Percentiles rank a stretch among this genome's conserved stretches.
These are phyloP conservation scores for Hemileccinum rubropunctum DNA, from an alignment of 768 basidiomycete genomes.

Conservation along the genomic window DNA sequence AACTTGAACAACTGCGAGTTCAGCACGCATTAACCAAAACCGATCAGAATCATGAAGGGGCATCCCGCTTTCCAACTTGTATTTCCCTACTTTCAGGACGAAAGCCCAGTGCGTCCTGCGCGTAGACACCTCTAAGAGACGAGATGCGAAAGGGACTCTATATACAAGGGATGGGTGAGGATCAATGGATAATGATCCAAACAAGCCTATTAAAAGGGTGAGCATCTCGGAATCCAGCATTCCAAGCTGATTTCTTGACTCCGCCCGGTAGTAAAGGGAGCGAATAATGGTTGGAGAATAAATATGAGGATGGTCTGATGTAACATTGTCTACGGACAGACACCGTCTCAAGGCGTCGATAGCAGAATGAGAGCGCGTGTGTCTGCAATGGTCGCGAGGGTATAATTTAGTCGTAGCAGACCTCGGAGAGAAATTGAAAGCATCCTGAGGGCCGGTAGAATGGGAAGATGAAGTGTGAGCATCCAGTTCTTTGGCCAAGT, in stretches of 20 bases:
- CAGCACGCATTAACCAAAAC: conserved; percentile 61
- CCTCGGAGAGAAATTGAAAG: neutral
- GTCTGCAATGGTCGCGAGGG: neutral
- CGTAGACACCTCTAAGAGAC: conserved; percentile 19
- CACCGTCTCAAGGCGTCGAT: conserved; percentile 13
- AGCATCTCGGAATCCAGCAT: conserved; percentile 37
- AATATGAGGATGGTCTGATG: conserved; percentile 9
- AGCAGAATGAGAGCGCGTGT: neutral
- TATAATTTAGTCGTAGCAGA: neutral
- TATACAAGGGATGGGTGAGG: conserved; percentile 25
- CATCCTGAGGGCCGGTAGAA: neutral
- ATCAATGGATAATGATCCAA: conserved; percentile 48
- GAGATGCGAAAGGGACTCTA: conserved; percentile 27
- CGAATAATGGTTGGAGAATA: conserved; percentile 34
- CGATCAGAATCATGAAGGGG: conserved; percentile 43
- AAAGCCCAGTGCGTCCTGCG: conserved; percentile 47
- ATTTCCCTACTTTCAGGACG: conserved; percentile 41
- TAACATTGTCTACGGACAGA: conserved; percentile 13
- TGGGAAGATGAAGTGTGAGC: neutral
- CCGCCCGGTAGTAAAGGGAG: conserved; percentile 38
- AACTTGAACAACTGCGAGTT: conserved; percentile 32
- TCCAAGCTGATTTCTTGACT: conserved; percentile 33
- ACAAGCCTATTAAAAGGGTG: conserved; percentile 43
- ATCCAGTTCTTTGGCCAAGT: neutral
- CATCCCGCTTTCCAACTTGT: conserved; percentile 40